A percentile compares a stretch with the other conserved stretches of the same genome.
Conservation (phyloP, 495 filamentous ascomycete genomes). For the Opeltia flavorubescens region DNA sequence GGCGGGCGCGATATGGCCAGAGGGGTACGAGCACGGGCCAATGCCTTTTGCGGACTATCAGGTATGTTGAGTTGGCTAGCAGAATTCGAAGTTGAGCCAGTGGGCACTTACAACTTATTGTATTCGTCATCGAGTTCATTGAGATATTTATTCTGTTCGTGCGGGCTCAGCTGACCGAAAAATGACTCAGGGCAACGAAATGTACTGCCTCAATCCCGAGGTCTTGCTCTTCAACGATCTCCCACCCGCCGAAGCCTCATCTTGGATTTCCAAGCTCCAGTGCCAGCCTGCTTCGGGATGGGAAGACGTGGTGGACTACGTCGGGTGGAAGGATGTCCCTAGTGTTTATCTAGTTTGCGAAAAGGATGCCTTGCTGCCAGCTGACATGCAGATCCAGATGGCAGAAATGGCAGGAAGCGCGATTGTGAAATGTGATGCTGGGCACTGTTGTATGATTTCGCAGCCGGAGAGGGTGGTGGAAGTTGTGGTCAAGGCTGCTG, state of each 20-base stretch:
- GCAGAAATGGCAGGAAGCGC: constrained; percentile 14
- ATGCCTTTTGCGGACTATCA: constrained; percentile 14
- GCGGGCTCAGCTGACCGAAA: neutral
- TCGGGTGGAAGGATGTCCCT: constrained; percentile 20
- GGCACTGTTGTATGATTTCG: constrained; percentile 21
- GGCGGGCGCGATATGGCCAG: constrained; percentile 11
- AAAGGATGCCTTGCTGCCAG: constrained; percentile 12
- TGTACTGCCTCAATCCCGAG: constrained; percentile 7
- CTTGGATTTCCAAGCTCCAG: constrained; percentile 14
- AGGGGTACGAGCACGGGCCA: constrained; percentile 11
- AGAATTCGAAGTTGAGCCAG: no score
- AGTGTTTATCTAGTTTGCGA: constrained; percentile 22
- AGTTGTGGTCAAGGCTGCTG: constrained; percentile 7
- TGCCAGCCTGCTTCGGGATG: constrained; percentile 13
- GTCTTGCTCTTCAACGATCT: constrained; percentile 14
- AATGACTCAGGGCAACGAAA: neutral
- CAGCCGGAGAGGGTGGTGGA: constrained; percentile 17
- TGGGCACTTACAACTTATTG: no score
- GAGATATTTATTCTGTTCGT: no score
- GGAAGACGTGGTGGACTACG: constrained; percentile 13
- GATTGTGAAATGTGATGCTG: constrained; percentile 16
- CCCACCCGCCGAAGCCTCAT: neutral
- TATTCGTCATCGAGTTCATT: no score
- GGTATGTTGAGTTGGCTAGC: neutral
- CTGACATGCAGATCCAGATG: constrained; percentile 14